Evolutionary conservation across 2,329 filamentous ascomycete genomes (phyloP), one percentile per base, ranked within the genome.

Genomic region (Clarireedia hainanense): DNA sequence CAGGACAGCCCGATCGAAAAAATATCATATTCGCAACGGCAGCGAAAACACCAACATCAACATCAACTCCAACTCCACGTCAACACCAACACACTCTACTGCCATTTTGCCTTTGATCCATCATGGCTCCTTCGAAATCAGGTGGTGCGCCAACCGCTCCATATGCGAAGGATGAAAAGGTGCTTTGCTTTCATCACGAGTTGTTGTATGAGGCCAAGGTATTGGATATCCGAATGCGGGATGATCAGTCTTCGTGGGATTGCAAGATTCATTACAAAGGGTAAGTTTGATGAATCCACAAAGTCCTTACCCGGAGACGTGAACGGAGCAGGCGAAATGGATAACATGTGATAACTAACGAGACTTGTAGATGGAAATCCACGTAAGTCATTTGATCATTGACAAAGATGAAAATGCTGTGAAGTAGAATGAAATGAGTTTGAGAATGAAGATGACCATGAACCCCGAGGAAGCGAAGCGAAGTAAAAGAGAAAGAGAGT

Each of bases 121-220:
- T 40, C 52, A 69, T 69, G 68, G 68, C 68, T 24, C 68, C 67
- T 7, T 65, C 66, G 46, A 69, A 68, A 50, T 47, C 66, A 42
- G 57, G 58, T 30, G 27, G 27, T 20, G 53, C 58, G 15, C 59
- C 64, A 2, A 57, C 52, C 15, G 60, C 67, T 14, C 65, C 67
- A 2, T 70, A 62, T 57, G 56, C 57, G 6, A 91, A 91, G 78
- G 91, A 97, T 69, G 94, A 99, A 76, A 90, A 88, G 69, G 91
- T 95, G 39, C 83, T 97, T 34, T 99, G 94, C 76, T 97, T 97
- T 70, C 94, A 99, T 71, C 89, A 92, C 74, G 91, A 97, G 68
- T 85, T 97, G 74, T 83, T 99, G 51, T 99, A 99, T 70, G 94
- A 99, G 73, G 94, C 94, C 63, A 97, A 97, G 74, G 86, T 99